phyloP scores from a whole-genome alignment of 2,329 filamentous ascomycete genomes.

The Pseudonectria buxi region DNA sequence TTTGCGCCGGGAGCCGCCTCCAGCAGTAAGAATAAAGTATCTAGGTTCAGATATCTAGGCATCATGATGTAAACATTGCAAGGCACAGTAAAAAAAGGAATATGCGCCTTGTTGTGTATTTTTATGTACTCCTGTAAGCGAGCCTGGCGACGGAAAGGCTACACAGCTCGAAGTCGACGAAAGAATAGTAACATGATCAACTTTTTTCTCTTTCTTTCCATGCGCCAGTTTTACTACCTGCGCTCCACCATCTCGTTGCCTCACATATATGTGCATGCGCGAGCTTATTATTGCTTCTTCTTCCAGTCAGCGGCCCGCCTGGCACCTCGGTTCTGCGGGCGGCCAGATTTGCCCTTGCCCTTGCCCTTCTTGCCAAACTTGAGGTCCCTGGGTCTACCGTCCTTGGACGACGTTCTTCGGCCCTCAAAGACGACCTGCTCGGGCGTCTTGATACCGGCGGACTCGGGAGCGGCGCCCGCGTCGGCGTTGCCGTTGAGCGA shows the following conservation, averaged over 20 bases:
- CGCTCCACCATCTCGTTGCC: slow-evolving; percentile 1
- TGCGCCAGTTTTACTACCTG: background rate
- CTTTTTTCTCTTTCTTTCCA: too few species aligned
- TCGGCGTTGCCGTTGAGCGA: slow-evolving; percentile 14
- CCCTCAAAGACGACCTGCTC: slow-evolving; percentile 78
- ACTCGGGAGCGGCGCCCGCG: slow-evolving; percentile 8
- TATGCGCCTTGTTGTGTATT: too few species aligned
- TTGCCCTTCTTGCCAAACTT: slow-evolving; percentile 53
- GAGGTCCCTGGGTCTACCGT: slow-evolving; percentile 56
- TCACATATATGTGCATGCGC: background rate
- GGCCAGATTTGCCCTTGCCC: slow-evolving; percentile 32
- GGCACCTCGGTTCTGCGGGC: slow-evolving; percentile 32
- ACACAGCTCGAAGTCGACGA: too few species aligned
- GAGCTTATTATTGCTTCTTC: slow-evolving; percentile 27
- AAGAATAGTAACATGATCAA: too few species aligned
- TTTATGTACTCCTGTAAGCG: too few species aligned
- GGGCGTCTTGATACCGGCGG: slow-evolving; percentile 43
- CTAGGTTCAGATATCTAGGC: too few species aligned
- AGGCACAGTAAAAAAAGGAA: too few species aligned
- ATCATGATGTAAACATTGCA: too few species aligned
- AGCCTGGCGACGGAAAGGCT: too few species aligned
- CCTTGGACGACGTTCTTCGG: slow-evolving; percentile 61
- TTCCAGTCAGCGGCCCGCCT: slow-evolving; percentile 39
- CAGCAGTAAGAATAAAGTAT: too few species aligned
- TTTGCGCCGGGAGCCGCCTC: too few species aligned